Conservation (phyloP, 73 alveolate species). For the Paramecium tetraurelia region DNA sequence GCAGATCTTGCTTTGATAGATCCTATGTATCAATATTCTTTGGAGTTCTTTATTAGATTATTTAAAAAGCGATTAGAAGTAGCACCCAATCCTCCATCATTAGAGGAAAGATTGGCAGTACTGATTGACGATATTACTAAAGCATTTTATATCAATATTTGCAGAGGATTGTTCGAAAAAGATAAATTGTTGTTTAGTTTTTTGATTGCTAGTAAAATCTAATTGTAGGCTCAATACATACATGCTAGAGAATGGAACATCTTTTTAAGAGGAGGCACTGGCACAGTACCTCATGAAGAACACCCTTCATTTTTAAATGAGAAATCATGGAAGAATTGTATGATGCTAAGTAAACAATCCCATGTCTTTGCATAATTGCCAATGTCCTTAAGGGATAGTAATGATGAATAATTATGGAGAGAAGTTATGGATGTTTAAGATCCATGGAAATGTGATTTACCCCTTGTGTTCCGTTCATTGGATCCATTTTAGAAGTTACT, state of each 20-base stretch:
- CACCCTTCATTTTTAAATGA: slow-evolving; percentile 65
- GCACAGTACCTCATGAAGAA: slow-evolving; percentile 77
- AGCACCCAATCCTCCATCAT: slow-evolving; percentile 74
- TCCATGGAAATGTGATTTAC: slow-evolving; percentile 47
- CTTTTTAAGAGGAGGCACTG: slow-evolving; percentile 92
- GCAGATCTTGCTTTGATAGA: slow-evolving; percentile 93
- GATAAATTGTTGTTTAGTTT: slow-evolving; percentile 92
- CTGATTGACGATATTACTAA: slow-evolving; percentile 84
- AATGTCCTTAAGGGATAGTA: slow-evolving; percentile 73
- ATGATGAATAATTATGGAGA: slow-evolving; percentile 60
- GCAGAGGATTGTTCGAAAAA: slow-evolving; percentile 95
- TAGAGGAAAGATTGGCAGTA: slow-evolving; percentile 75
- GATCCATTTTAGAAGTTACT: slow-evolving; percentile 94
- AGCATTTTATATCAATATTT: slow-evolving; percentile 87
- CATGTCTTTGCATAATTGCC: slow-evolving; percentile 68
- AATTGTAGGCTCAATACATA: slow-evolving; percentile 69
- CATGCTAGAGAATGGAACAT: slow-evolving; percentile 87
- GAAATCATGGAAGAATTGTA: slow-evolving; percentile 34
- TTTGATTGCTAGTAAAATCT: slow-evolving; percentile 84
- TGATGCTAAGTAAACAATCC: neutral
- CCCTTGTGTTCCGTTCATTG: slow-evolving; percentile 81
- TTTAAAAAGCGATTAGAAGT: slow-evolving; percentile 77
- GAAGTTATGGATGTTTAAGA: slow-evolving; percentile 42
- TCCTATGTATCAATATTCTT: slow-evolving; percentile 97
- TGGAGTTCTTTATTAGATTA: slow-evolving; percentile 84